Conservation (phyloP, 768 basidiomycete species). For the Leccinellum luteum region DNA sequence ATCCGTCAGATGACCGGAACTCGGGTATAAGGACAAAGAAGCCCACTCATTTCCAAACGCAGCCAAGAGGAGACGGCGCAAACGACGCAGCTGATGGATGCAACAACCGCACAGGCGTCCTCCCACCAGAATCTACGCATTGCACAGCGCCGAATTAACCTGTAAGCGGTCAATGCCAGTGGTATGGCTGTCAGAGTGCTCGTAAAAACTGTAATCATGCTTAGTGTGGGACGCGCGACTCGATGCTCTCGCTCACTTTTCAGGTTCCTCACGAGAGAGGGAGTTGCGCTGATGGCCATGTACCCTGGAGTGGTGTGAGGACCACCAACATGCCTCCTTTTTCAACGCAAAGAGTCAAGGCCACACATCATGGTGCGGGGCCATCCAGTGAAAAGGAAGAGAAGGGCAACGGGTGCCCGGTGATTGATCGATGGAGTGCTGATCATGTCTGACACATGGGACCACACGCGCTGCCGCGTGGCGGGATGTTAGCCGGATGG, state of each 20-base stretch:
- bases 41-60: slow-evolving; percentile 4
- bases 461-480: no score
- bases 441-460: neutral
- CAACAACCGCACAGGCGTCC: slow-evolving; percentile 12
- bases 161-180: slow-evolving; percentile 1
- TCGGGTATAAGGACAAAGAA: neutral
- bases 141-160: slow-evolving; percentile 1
- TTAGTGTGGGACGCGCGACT: neutral
- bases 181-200: slow-evolving; percentile 5
- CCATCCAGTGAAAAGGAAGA: slow-evolving; percentile 13
- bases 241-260: slow-evolving; percentile 9
- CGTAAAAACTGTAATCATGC: slow-evolving; percentile 5
- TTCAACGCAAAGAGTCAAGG: neutral
- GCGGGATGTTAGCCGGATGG: neutral
- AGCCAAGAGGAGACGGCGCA: slow-evolving; percentile 11
- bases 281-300: neutral
- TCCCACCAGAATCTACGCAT: slow-evolving; percentile 18
- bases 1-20: neutral
- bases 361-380: neutral
- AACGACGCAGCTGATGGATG: neutral
- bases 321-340: neutral
- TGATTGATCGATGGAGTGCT: neutral
- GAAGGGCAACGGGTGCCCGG: neutral
- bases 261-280: slow-evolving; percentile 5
- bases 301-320: neutral